A percentile compares a stretch with the other conserved stretches of the same genome.
phyloP scores from a whole-genome alignment of 2,329 filamentous ascomycete species.

The Phoma herbarum region DNA sequence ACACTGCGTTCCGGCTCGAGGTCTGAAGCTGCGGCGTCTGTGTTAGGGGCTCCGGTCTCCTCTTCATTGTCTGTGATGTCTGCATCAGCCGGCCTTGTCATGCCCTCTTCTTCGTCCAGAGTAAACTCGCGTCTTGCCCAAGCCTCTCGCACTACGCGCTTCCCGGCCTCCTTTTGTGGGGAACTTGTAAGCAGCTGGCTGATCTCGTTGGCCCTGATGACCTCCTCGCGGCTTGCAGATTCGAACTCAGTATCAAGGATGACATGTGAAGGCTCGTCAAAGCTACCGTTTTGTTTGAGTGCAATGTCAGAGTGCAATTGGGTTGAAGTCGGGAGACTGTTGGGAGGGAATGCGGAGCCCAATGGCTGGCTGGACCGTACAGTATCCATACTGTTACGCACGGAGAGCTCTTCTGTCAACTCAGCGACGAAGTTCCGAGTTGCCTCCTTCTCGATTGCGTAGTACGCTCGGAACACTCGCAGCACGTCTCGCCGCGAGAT shows the following conservation, averaged over 20 bases:
- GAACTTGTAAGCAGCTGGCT: slow-evolving; percentile 17
- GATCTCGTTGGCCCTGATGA: slow-evolving; percentile 25
- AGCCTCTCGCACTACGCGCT: slow-evolving; percentile 63
- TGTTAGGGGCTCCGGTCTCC: slow-evolving; percentile 4
- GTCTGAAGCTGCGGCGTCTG: slow-evolving; percentile 19
- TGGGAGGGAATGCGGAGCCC: slow-evolving; percentile 55
- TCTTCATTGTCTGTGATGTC: slow-evolving; percentile 22
- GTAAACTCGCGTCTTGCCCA: slow-evolving; percentile 84
- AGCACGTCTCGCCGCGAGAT: slow-evolving; percentile 88
- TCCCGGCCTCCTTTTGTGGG: slow-evolving; percentile 13
- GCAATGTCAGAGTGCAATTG: slow-evolving; percentile 24
- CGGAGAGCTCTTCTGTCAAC: slow-evolving; percentile 78
- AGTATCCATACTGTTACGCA: slow-evolving; percentile 56
- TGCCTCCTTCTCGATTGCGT: slow-evolving; percentile 87
- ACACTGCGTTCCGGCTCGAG: slow-evolving; percentile 41
- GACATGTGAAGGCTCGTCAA: slow-evolving; percentile 41
- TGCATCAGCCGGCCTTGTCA: slow-evolving; percentile 42
- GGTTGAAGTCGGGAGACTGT: slow-evolving; percentile 42
- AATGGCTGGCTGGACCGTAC: slow-evolving; percentile 57
- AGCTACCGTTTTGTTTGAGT: slow-evolving; percentile 46
- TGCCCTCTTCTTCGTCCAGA: slow-evolving; percentile 84
- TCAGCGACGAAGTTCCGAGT: slow-evolving; percentile 82
- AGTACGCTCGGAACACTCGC: slow-evolving; percentile 91
- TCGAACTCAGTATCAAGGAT: slow-evolving; percentile 39
- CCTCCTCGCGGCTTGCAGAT: slow-evolving; percentile 27